Percentiles rank a stretch among this genome's conserved stretches.
phyloP scores from a whole-genome alignment of 768 basidiomycete genomes.

The Suillus plorans region DNA sequence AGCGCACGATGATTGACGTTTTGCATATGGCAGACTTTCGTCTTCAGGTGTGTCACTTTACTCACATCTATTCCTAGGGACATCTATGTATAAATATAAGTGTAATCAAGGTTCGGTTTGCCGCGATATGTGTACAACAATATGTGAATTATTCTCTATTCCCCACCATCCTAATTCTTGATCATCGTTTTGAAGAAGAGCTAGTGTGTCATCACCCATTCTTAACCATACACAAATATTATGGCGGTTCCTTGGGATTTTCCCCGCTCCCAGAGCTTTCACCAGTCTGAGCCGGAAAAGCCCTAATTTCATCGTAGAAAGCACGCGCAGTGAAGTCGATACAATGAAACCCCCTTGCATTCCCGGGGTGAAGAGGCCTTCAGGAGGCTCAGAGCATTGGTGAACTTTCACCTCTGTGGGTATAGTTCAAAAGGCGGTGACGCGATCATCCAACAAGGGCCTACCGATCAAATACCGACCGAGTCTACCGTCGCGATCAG shows the following conservation, averaged over 20 bases:
- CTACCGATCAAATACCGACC: slow-evolving; percentile 62
- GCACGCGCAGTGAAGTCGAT: slow-evolving; percentile 44
- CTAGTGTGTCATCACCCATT: slow-evolving; percentile 48
- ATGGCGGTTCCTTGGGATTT: slow-evolving; percentile 31
- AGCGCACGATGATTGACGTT: background rate
- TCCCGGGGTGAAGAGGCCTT: slow-evolving; percentile 18
- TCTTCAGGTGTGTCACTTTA: background rate
- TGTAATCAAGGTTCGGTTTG: slow-evolving; percentile 8
- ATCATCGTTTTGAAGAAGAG: slow-evolving; percentile 49
- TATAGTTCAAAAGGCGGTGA: slow-evolving; percentile 9
- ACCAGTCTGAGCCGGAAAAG: slow-evolving; percentile 63
- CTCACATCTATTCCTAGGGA: background rate
- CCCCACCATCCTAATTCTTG: slow-evolving; percentile 72
- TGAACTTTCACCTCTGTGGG: slow-evolving; percentile 32
- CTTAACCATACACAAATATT: slow-evolving; percentile 54
- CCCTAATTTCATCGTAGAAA: slow-evolving; percentile 69
- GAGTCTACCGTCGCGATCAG: slow-evolving; percentile 48
- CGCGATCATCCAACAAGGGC: slow-evolving; percentile 14
- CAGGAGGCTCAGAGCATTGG: slow-evolving; percentile 19
- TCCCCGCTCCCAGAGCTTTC: slow-evolving; percentile 41
- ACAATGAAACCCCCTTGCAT: slow-evolving; percentile 17
- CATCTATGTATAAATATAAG: slow-evolving; percentile 2
- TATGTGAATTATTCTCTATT: slow-evolving; percentile 51
- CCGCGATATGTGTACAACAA: slow-evolving; percentile 29
- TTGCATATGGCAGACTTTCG: background rate